Conservation (phyloP, 2,329 filamentous ascomycete species). For the Talaromyces sp. region DNA sequence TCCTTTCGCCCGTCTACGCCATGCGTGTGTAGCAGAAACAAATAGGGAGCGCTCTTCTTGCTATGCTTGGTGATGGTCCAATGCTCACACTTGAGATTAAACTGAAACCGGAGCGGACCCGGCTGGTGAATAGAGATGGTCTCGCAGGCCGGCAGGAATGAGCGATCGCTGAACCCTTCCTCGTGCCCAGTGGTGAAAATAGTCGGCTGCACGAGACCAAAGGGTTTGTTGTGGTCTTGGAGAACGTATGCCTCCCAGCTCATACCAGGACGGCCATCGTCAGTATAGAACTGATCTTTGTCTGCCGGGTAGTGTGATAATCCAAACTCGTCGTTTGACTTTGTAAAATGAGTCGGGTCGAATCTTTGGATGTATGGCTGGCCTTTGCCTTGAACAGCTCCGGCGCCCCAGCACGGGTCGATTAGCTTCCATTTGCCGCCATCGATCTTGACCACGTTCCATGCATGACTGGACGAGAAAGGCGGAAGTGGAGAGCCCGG, state of each 20-base stretch:
- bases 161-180: slow-evolving; percentile 48
- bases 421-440: slow-evolving; percentile 84
- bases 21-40: slow-evolving; percentile 65
- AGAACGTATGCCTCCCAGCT: slow-evolving; percentile 79
- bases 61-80: slow-evolving; percentile 66
- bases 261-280: slow-evolving; percentile 58
- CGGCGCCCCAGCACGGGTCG: slow-evolving; percentile 91
- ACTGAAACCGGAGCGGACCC: slow-evolving; percentile 67
- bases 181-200: slow-evolving; percentile 45
- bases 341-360: slow-evolving; percentile 55
- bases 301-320: slow-evolving; percentile 72
- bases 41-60: slow-evolving; percentile 60
- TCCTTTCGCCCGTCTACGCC: slow-evolving; percentile 63
- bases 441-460: slow-evolving; percentile 90
- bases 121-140: slow-evolving; percentile 58
- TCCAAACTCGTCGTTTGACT: slow-evolving; percentile 75
- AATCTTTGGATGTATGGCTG: slow-evolving; percentile 65
- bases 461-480: slow-evolving; percentile 67
- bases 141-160: slow-evolving; percentile 57
- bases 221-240: slow-evolving; percentile 49
- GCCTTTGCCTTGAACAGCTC: slow-evolving; percentile 53
- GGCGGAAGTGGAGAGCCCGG: slow-evolving; percentile 63
- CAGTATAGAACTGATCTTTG: slow-evolving; percentile 64
- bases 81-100: slow-evolving; percentile 73
- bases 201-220: slow-evolving; percentile 38